Evolutionary conservation across 2,329 filamentous ascomycete species (phyloP).

Genomic region (Thelonectria blattea): DNA sequence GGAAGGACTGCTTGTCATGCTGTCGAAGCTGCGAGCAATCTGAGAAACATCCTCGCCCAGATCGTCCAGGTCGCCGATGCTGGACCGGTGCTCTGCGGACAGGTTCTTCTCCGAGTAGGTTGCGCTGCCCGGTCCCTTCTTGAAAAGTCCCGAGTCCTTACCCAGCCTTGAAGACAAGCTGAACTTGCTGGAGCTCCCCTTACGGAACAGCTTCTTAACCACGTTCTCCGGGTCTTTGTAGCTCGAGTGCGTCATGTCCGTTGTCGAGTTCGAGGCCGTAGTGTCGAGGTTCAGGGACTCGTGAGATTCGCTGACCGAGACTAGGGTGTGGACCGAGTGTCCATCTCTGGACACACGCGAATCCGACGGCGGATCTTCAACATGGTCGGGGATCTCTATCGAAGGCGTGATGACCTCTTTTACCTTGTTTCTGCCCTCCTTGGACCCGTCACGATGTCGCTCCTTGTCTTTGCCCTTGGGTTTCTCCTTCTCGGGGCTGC

Average conservation of each 20-base stretch:
- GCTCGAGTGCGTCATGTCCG: conserved; percentile 55
- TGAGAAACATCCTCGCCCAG: conserved; percentile 52
- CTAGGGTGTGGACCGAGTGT: conserved; percentile 62
- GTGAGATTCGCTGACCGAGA: conserved; percentile 65
- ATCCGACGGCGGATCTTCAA: conserved; percentile 58
- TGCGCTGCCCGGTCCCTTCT: conserved; percentile 64
- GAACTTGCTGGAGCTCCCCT: conserved; percentile 71
- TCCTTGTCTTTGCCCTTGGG: conserved; percentile 45
- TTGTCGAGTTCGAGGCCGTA: conserved; percentile 62
- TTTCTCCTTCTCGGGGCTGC: conserved; percentile 32
- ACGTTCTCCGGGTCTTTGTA: conserved; percentile 62
- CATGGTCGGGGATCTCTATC: conserved; percentile 45
- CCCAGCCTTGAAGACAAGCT: conserved; percentile 62
- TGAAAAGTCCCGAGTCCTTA: conserved; percentile 62
- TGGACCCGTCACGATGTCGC: conserved; percentile 40
- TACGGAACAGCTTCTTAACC: conserved; percentile 66
- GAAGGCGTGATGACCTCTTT: conserved; percentile 46
- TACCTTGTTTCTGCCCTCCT: conserved; percentile 47
- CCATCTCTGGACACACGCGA: conserved; percentile 63
- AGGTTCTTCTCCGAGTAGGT: conserved; percentile 63
- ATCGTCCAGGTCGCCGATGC: conserved; percentile 63
- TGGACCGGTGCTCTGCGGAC: conserved; percentile 60
- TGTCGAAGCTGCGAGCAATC: conserved; percentile 61
- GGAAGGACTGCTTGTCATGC: conserved; percentile 61
- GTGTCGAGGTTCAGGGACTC: conserved; percentile 64